Evolutionary conservation across 2,329 filamentous ascomycete genomes (phyloP), one percentile per base, ranked within the genome.

Genomic region (Xenoacremonium recifei): DNA sequence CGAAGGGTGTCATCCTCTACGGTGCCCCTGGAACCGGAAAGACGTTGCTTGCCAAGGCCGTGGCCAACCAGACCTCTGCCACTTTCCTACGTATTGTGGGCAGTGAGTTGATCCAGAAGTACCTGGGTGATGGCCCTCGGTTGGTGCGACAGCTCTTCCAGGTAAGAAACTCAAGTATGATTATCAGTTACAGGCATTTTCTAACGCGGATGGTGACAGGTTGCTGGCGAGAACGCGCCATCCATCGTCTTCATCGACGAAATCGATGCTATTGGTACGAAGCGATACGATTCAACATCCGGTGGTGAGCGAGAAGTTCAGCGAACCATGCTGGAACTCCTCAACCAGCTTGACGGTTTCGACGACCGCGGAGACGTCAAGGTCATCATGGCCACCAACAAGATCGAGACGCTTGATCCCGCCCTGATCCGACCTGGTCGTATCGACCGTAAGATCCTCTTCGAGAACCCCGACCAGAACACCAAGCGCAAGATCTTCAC

Each of bases 341-440:
- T 99, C 31, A 99, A 99, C 70, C 93, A 99, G 73, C 84, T 99
- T 7, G 93, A 99, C 65, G 93, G 93, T 59, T 99, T 99, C 71
- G 93, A 99, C 63, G 95, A 99, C 68, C 88, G 93, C 47, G 95
- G 93, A 56, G 93, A 99, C 64, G 92, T 99, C 69, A 99, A 99
- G 76, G 93, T 99, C 48, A 92, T 99, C 67, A 97, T 99, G 91
- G 95, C 93, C 11, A 99, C 93, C 54, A 99, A 99, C 83, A 99
- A 99, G 81, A 99, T 99, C 55, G 95, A 99, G 56, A 95, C 89
- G 4, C 78, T 99, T 20, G 95, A 99, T 62, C 93, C 93, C 41
- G 93, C 93, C 15, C 77, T 99, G 55, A 99, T 99, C 63, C 86
- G 93, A 54, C 93, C 93, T 33, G 93, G 93, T 51, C 91, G 93